phyloP scores from a whole-genome alignment of 2,329 filamentous ascomycete species.

The Claviceps sp. region DNA sequence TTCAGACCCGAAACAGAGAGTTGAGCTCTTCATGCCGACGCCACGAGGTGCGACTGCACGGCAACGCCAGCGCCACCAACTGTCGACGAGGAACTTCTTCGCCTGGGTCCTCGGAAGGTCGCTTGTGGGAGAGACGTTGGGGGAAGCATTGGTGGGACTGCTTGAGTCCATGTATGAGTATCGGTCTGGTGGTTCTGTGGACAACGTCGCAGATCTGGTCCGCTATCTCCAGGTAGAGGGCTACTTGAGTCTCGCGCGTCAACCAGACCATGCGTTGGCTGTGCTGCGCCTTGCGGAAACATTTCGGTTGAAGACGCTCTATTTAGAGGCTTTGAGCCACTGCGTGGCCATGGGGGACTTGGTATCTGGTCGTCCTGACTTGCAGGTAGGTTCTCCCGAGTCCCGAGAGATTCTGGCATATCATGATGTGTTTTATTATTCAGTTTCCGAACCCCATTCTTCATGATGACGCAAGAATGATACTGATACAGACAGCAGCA shows the following conservation, averaged over 20 bases:
- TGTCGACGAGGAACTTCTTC: slow-evolving; percentile 62
- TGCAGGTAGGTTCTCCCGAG: slow-evolving; percentile 36
- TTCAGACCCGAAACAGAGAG: slow-evolving; percentile 16
- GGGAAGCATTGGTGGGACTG: slow-evolving; percentile 49
- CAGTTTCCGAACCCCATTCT: too few species aligned
- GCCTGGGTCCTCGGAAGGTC: slow-evolving; percentile 55
- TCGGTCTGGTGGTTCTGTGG: slow-evolving; percentile 41
- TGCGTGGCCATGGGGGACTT: slow-evolving; percentile 64
- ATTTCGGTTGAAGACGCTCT: slow-evolving; percentile 49
- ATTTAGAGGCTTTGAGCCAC: slow-evolving; percentile 61
- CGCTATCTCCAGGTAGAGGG: slow-evolving; percentile 55
- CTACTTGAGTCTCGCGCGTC: slow-evolving; percentile 53
- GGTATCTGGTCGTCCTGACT: slow-evolving; percentile 43
- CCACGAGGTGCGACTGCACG: slow-evolving; percentile 38
- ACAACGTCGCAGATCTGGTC: slow-evolving; percentile 36
- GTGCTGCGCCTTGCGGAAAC: slow-evolving; percentile 54
- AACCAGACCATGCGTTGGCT: slow-evolving; percentile 55
- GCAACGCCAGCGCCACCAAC: slow-evolving; percentile 47
- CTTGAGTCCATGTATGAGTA: slow-evolving; percentile 52
- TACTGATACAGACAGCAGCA: slow-evolving; percentile 24
- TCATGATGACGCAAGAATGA: background rate
- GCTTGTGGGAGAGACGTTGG: slow-evolving; percentile 54
- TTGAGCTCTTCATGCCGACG: slow-evolving; percentile 58
- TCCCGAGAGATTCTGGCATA: too few species aligned
- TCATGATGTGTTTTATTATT: too few species aligned